Percentiles rank a stretch among this genome's conserved stretches.
Conservation (phyloP, 1,139 yeast species). For the Protomyces lactucae-debilis region DNA sequence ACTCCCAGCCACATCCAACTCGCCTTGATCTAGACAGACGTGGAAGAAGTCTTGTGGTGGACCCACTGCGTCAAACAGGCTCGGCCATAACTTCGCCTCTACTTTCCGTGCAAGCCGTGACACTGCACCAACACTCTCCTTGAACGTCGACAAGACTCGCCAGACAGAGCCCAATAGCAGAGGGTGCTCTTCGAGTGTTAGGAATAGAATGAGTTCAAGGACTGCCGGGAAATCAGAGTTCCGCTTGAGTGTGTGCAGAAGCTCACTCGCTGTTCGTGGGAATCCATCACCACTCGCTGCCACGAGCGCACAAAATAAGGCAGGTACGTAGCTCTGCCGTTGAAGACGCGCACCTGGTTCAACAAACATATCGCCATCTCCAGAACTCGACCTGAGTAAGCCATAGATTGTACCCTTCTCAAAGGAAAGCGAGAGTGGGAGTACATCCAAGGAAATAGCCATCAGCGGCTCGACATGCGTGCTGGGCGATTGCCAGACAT, state of each 20-base stretch:
- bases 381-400: background rate
- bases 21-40: constrained; percentile 39
- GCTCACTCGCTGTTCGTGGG: background rate
- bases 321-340: background rate
- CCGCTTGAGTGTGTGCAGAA: background rate
- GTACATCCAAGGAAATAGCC: background rate
- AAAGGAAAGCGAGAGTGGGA: constrained; percentile 2
- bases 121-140: constrained; percentile 40
- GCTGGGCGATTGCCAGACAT: constrained; percentile 1
- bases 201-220: constrained; percentile 47
- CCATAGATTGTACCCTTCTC: constrained; percentile 6
- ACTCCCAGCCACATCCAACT: constrained; percentile 44
- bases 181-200: constrained; percentile 38
- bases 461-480: background rate
- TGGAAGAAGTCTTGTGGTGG: constrained; percentile 43
- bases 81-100: constrained; percentile 59
- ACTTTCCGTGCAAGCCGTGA: constrained; percentile 62
- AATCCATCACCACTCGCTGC: background rate
- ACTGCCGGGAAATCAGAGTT: constrained; percentile 47
- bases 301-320: background rate
- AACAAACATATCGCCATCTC: background rate
- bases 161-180: constrained; percentile 30
- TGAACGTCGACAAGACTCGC: background rate
- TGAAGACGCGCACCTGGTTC: background rate
- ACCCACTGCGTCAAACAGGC: constrained; percentile 46